Base-by-base conservation (phyloP, 2,329 filamentous ascomycete genomes). In the Exophiala calicioides region DNA sequence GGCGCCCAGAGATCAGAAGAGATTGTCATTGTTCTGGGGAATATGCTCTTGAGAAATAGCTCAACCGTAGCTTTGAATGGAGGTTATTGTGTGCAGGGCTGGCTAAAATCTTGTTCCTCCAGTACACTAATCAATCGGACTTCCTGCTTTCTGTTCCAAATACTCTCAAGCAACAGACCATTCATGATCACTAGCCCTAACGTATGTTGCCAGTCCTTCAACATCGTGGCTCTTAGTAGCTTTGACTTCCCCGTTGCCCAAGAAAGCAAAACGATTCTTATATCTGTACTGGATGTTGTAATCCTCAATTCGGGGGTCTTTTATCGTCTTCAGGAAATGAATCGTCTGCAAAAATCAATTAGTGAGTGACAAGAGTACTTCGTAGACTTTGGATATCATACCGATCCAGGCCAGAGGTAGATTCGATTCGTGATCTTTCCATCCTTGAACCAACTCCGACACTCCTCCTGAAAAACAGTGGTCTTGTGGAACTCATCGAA, bases 221-320 rank as follows among this genome's bases (percentile, higher is more conserved):
- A 38, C 18, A 23, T 46, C 29, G 8, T 27, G n/a, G 8, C 9
- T 46, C 10, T 18, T 24, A 15, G 12, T 15, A 9, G 44, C 44
- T 21, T 73, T 73, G 18, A 74, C 65, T 51, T 73, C 66, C 23
- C 72, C 72, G 62, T 73, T 65, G 13, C 62, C 64, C 18, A 70
- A 56, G 55, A 64, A 70, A 7, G 65, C 66, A 49, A 67, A 71
- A 6, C 63, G 58, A 53, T 70, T 71, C 37, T 58, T 59, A 51
- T 65, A 62, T n/a, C 62, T 60, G 52, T 66, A 67, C 31, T 57
- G 54, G 38, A 66, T 62, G n/a, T 65, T 57, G 54, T 65, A 66
- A 35, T 62, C 52, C 45, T 65, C 62, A 38, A 59, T 66, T 4
- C 64, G 59, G 23, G 66, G 65, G 31, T 65, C 55, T 53, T 66